Base-by-base conservation (phyloP, 345 rosid genomes). In the Pistacia integerrima region DNA sequence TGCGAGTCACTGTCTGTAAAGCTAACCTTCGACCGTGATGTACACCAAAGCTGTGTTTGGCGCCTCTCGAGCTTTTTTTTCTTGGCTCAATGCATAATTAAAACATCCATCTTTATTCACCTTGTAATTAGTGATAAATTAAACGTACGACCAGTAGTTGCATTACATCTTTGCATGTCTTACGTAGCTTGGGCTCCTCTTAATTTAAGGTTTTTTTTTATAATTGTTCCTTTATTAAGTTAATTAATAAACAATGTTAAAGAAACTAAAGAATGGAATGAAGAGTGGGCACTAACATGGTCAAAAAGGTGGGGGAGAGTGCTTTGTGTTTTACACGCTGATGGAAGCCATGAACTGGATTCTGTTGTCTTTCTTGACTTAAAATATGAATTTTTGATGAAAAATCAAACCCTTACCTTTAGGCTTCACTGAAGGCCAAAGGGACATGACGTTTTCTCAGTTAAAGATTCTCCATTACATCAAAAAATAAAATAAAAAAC, bases 341-440 rank as follows among this genome's bases (percentile, higher is more conserved):
- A 78, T 83, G 87, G 79, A 62, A 89, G 88, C 91, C 82, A 85
- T 82, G 85, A 85, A 85, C 84, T 85, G 86, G 87, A 82, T 82
- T 83, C 89, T 83, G 81, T 75, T 79, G 83, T 89, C 83, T 78
- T 79, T 81, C 67, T 76, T 76, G 57, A 35, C 73, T 74, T 51
- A 66, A 70, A 75, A 84, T 74, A 69, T 56, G 74, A 13, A 64
- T 63, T 57, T 33, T 18, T 30, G 33, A 63, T 68, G 49, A 67
- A 58, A 71, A 72, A 83, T 82, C 85, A 79, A 81, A 84, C 62
- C 77, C 81, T 82, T 71, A 81, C 78, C 88, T 84, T 86, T 87
- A 81, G 73, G 80, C 73, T 79, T 85, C 91, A 79, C 84, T 81
- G 79, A 73, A 79, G 81, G 83, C 88, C 87, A 74, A 81, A 80